Evolutionary conservation across 805 yeast species (phyloP).

Genomic region (Debaryomyces tyrocola): DNA sequence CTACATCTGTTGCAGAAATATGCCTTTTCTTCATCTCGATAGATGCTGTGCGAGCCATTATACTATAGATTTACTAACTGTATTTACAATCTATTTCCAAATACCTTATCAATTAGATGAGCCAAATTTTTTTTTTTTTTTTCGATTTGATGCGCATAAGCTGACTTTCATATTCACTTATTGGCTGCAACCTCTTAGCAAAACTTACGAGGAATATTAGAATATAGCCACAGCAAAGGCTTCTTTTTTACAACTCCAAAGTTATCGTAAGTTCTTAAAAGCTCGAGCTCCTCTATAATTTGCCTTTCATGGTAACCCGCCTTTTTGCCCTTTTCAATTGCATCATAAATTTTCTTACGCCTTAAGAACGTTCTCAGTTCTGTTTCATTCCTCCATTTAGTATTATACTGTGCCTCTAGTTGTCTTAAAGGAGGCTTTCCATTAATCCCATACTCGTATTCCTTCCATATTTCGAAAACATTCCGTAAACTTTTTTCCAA

Average conservation of each 20-base stretch:
- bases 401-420: slow-evolving; percentile 48
- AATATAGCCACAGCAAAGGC: slow-evolving; percentile 29
- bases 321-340: slow-evolving; percentile 49
- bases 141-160: slow-evolving; percentile 1
- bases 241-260: slow-evolving; percentile 38
- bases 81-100: not conserved
- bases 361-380: slow-evolving; percentile 54
- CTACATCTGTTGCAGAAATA: slow-evolving; percentile 4
- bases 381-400: slow-evolving; percentile 59
- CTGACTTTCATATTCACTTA: not conserved
- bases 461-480: slow-evolving; percentile 56
- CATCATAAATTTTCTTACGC: slow-evolving; percentile 53
- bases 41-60: slow-evolving; percentile 5
- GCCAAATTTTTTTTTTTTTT: not conserved
- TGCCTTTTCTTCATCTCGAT: slow-evolving; percentile 11
- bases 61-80: not conserved
- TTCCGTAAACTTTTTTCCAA: slow-evolving; percentile 30
- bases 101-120: not conserved
- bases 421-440: slow-evolving; percentile 53
- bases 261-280: slow-evolving; percentile 39
- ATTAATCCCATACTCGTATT: slow-evolving; percentile 51
- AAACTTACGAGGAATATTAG: slow-evolving; percentile 27
- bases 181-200: slow-evolving; percentile 5
- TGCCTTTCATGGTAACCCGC: slow-evolving; percentile 45
- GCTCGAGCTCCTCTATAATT: slow-evolving; percentile 48